Base-by-base conservation (phyloP, 306 rosid species). In the Prosopis cineraria region DNA sequence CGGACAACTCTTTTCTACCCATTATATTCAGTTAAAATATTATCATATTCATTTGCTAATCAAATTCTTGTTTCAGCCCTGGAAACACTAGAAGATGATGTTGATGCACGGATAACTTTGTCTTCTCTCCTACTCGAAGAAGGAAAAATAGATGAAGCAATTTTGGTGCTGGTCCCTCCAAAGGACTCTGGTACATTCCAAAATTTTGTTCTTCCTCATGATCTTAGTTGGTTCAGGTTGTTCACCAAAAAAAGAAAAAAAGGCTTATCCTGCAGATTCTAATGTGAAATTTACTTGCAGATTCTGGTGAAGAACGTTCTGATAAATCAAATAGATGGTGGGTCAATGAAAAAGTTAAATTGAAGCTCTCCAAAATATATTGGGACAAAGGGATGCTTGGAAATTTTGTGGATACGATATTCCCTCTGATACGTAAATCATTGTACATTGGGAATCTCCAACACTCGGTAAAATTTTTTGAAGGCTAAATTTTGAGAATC, bases 121-220 rank as follows among this genome's bases (percentile, higher is more conserved):
- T 89, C 95, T 80, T 92, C 95, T 78, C 90, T 94, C 81, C 92
- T 94, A 31, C 89, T 94, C 65, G 97, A 92, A 82, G 95, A 94
- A 79, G 88, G 74, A 80, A 89, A 85, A 79, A 88, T 77, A 73
- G 93, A 88, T 75, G 98, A 94, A 79, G 98, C 93, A 67, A 87
- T 90, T 79, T 85, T 86, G 16, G 82, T 94, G 85, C 82, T 92
- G 55, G 86, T 93, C 81, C 96, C 94, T 79, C 93, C 92, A 16
- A 77, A 78, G 37, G 81, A 76, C 79, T 63, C 80, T 53, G 93
- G 96, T 92, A 84, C 63, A 55, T 79, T 74, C 30, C 16, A 64
- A 36, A 24, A 70, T 59, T 53, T 44, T 78, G 76, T 76, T 73
- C 53, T 79, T 84, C 58, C 55, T 76, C 76, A 33, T 66, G 73